These are phyloP conservation scores for Colletotrichum simmondsii DNA, from an alignment of 2,329 filamentous ascomycete species.

Conservation along the genomic window DNA sequence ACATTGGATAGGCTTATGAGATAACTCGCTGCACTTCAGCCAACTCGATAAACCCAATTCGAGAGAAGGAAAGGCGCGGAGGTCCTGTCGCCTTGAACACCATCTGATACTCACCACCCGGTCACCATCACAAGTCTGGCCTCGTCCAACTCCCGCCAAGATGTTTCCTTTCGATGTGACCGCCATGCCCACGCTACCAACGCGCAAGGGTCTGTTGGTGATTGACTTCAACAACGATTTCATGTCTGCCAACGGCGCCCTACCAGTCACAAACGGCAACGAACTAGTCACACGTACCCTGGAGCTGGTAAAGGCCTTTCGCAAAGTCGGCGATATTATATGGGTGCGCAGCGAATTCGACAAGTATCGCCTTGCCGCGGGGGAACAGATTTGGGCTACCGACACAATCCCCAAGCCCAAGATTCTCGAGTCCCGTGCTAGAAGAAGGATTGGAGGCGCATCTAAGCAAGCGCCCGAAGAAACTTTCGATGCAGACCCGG, in stretches of 20 bases:
- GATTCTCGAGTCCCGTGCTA: constrained; percentile 39
- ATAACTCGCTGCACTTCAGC: neutral
- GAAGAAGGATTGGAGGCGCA: constrained; percentile 11
- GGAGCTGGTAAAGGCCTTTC: constrained; percentile 77
- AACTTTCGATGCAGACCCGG: constrained; percentile 42
- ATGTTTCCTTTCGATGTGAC: constrained; percentile 69
- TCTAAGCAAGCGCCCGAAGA: constrained; percentile 30
- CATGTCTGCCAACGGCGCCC: constrained; percentile 71
- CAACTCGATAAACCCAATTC: neutral
- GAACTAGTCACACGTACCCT: constrained; percentile 76
- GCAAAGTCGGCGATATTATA: constrained; percentile 76
- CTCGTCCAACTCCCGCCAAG: constrained; percentile 22
- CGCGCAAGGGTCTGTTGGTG: constrained; percentile 79
- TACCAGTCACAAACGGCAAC: constrained; percentile 72
- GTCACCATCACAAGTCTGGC: neutral
- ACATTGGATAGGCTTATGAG: neutral
- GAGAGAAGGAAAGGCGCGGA: neutral
- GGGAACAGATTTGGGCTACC: constrained; percentile 60
- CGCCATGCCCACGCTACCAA: constrained; percentile 65
- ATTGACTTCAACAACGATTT: constrained; percentile 95
- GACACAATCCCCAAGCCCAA: constrained; percentile 40
- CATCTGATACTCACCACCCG: neutral
- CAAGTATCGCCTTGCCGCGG: constrained; percentile 66
- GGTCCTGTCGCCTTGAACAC: neutral
- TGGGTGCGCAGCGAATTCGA: constrained; percentile 86